Evolutionary conservation across 495 filamentous ascomycete genomes (phyloP).

Genomic region (Cercophora scortea): DNA sequence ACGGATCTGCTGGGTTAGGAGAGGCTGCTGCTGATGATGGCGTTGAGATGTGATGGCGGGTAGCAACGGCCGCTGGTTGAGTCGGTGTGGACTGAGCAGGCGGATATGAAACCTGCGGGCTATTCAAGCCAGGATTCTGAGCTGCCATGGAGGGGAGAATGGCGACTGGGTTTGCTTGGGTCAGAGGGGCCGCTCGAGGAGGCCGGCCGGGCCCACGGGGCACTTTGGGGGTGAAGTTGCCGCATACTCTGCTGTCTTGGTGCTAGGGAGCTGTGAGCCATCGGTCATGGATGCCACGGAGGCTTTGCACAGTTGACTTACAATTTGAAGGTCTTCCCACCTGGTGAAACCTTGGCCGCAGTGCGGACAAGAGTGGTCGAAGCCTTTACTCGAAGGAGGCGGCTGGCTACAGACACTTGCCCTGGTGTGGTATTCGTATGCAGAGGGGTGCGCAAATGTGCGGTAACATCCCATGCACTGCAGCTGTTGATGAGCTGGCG

Average conservation of each 20-base stretch:
- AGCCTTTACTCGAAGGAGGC: conserved; percentile 20
- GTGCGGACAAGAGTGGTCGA: conserved; percentile 24
- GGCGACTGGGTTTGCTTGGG: conserved; percentile 6
- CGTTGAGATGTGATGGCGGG: neutral
- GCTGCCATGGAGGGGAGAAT: conserved; percentile 7
- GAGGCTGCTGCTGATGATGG: neutral
- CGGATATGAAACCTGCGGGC: neutral
- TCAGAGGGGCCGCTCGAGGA: conserved; percentile 1
- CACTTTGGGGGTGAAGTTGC: conserved; percentile 4
- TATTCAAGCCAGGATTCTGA: conserved; percentile 6
- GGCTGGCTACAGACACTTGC: conserved; percentile 29
- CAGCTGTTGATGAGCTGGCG: neutral
- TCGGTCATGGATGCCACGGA: conserved; percentile 4
- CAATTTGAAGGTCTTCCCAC: conserved; percentile 23
- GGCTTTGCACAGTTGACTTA: conserved; percentile 11
- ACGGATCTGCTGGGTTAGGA: conserved; percentile 25
- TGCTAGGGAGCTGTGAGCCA: conserved; percentile 17
- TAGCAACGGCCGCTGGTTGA: neutral
- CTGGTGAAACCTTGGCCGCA: conserved; percentile 35
- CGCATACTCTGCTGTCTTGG: conserved; percentile 25
- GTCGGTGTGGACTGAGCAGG: conserved; percentile 8
- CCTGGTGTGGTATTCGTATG: conserved; percentile 33
- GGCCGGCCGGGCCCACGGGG: conserved; percentile 13
- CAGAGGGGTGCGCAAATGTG: conserved; percentile 20
- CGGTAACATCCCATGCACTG: conserved; percentile 35